Percentiles rank a stretch among this genome's conserved stretches.
Conservation (phyloP, 768 basidiomycete genomes). For the Coprinellus micaceus region DNA sequence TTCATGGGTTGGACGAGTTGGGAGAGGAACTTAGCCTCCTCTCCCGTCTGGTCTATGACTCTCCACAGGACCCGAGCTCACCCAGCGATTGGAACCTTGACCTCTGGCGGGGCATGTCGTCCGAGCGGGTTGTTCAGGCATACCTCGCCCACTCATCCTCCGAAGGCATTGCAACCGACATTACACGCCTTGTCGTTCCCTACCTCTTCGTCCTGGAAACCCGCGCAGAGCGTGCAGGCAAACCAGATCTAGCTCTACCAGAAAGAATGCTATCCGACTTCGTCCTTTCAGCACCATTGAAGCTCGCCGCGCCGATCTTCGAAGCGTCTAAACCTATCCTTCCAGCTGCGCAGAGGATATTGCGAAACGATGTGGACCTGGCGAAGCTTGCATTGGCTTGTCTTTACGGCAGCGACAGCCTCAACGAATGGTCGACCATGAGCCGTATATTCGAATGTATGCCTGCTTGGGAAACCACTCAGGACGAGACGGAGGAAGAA, state of each 20-base stretch:
- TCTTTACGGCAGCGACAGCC: slow-evolving; percentile 75
- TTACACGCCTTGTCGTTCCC: slow-evolving; percentile 78
- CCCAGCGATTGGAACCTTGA: slow-evolving; percentile 72
- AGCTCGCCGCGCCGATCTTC: slow-evolving; percentile 71
- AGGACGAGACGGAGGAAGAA: slow-evolving; percentile 64
- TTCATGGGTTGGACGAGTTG: slow-evolving; percentile 74
- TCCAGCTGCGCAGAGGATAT: slow-evolving; percentile 61
- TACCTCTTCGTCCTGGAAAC: slow-evolving; percentile 92
- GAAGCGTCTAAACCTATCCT: slow-evolving; percentile 91
- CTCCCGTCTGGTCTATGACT: slow-evolving; percentile 83
- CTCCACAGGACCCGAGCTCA: slow-evolving; percentile 42
- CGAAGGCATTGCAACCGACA: slow-evolving; percentile 59
- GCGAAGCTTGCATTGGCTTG: slow-evolving; percentile 83
- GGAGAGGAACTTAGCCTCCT: slow-evolving; percentile 92
- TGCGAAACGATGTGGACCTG: slow-evolving; percentile 80
- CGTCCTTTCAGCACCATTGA: slow-evolving; percentile 63
- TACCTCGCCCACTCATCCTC: slow-evolving; percentile 75
- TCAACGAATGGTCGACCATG: slow-evolving; percentile 80
- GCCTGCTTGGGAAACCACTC: slow-evolving; percentile 78
- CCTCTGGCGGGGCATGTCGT: slow-evolving; percentile 67
- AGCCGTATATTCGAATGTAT: slow-evolving; percentile 93
- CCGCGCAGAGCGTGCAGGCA: slow-evolving; percentile 75
- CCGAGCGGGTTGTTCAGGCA: slow-evolving; percentile 61
- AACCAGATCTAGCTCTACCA: slow-evolving; percentile 63
- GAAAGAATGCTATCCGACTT: slow-evolving; percentile 68